phyloP scores from a whole-genome alignment of 495 filamentous ascomycete genomes.

The Lasiosphaeria ovina region DNA sequence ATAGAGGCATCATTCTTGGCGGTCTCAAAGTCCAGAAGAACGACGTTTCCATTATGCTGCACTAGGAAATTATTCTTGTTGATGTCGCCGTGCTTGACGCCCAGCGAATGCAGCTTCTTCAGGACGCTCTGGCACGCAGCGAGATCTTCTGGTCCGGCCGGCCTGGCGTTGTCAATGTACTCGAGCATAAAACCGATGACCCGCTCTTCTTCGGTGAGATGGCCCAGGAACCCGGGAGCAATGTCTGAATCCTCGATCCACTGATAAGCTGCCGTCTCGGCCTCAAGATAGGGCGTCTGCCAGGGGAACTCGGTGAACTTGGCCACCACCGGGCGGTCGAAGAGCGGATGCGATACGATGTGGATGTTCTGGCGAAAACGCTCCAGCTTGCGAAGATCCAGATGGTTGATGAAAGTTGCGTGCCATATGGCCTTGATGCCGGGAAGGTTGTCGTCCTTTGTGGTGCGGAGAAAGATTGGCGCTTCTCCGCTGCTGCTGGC shows the following conservation, averaged over 20 bases:
- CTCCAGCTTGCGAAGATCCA: slow-evolving; percentile 16
- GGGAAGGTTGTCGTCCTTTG: slow-evolving; percentile 7
- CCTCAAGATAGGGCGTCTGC: slow-evolving; percentile 40
- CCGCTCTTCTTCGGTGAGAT: slow-evolving; percentile 43
- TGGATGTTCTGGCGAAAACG: slow-evolving; percentile 18
- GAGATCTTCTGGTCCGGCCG: slow-evolving; percentile 35
- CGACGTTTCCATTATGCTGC: slow-evolving; percentile 17
- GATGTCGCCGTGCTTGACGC: slow-evolving; percentile 43
- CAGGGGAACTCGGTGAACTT: slow-evolving; percentile 45
- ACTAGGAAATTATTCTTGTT: slow-evolving; percentile 50
- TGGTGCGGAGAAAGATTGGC: slow-evolving; percentile 12
- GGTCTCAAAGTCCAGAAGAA: slow-evolving; percentile 42
- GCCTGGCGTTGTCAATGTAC: slow-evolving; percentile 28
- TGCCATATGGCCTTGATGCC: slow-evolving; percentile 27
- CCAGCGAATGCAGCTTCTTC: slow-evolving; percentile 36
- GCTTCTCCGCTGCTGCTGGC: slow-evolving; percentile 11
- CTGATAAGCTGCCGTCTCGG: slow-evolving; percentile 43
- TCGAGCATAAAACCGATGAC: slow-evolving; percentile 49
- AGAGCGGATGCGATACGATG: slow-evolving; percentile 19
- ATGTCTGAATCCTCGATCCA: slow-evolving; percentile 39
- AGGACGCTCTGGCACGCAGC: slow-evolving; percentile 29
- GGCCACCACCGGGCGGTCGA: slow-evolving; percentile 31
- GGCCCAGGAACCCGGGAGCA: slow-evolving; percentile 43
- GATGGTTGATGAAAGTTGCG: slow-evolving; percentile 18
- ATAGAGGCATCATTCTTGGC: not conserved